phyloP scores from a whole-genome alignment of 148 eudicot genomes.

The Camellia lanceoleosa region DNA sequence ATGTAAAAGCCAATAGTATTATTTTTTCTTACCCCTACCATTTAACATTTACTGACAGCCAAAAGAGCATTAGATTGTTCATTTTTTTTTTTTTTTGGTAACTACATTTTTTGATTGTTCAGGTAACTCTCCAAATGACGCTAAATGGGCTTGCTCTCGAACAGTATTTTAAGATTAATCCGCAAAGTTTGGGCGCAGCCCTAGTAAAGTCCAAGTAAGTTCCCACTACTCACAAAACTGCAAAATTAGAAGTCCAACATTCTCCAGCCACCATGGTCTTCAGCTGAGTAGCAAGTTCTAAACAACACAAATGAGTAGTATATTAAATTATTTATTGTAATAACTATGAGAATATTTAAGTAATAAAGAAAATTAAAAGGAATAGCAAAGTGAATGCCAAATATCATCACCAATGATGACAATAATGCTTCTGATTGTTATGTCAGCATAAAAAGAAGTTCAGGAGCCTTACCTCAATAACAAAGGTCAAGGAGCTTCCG shows the following conservation, averaged over 20 bases:
- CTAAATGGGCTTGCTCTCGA: not conserved
- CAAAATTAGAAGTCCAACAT: not conserved
- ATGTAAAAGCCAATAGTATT: not conserved
- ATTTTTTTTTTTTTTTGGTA: no score
- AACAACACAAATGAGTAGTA: not conserved
- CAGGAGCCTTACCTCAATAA: conserved; percentile 16
- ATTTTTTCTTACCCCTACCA: not conserved
- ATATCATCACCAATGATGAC: not conserved
- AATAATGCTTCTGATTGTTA: not conserved
- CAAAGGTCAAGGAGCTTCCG: conserved; percentile 41
- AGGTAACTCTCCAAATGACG: not conserved
- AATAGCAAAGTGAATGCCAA: not conserved
- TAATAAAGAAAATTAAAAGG: not conserved
- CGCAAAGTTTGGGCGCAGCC: not conserved
- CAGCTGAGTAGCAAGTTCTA: conserved; percentile 6
- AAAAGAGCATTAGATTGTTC: not conserved
- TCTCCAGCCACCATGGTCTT: conserved; percentile 6
- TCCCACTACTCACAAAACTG: not conserved
- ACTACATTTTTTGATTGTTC: not conserved
- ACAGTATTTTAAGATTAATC: not conserved
- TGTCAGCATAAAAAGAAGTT: not conserved
- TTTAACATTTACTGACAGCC: not conserved
- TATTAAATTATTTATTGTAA: not conserved
- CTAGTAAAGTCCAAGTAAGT: conserved; percentile 1
- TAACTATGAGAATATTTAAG: not conserved